Evolutionary conservation across 257 asterid species (phyloP), one percentile per base, ranked within the genome.

Genomic region (Solanum etuberosum): DNA sequence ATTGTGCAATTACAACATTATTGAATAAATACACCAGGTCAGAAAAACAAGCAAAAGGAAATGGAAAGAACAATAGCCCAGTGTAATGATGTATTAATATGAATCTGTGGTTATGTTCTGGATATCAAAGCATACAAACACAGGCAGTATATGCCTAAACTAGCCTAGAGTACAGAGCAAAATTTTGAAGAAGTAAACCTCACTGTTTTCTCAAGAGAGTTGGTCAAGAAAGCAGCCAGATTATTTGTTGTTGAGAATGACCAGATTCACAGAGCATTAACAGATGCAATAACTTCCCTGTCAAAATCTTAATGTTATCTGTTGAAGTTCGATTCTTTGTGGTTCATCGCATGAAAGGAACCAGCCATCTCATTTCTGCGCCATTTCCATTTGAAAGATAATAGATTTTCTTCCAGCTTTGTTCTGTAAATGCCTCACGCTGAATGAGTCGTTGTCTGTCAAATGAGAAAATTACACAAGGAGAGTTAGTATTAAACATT

Each of bases 401-500:
- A 91, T 92, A 97, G 31, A 97, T 96, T 93, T 97, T 97, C 94
- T 96, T 97, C 99, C 99, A 97, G 93, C 90, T 93, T 70, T 94
- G 98, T 87, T 95, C 98, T 0, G 99, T 54, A 90, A 97, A 97
- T n/a, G 97, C 90, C 9, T 93, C 99, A 3, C 91, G 92, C 27
- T 90, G 90, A 88, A 94, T 96, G 76, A 97, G 90, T 85, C 98
- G 91, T 92, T 97, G 98, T 95, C 99, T 97, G 95, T 90, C 85
- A 89, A 18, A 48, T 9, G 20, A 23, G 57, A 48, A 61, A 40
- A 61, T 76, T 29, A 29, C 25, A 46, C 29, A 18, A 18, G 65
- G 67, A 16, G 3, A 29, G 67, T 80, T 48, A 78, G 84, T 7
- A 78, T 25, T 43, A 80, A 78, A 46, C 25, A 27, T 3, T 78